Conservation (phyloP, 2,329 filamentous ascomycete genomes). For the Metarhizium humberi region DNA sequence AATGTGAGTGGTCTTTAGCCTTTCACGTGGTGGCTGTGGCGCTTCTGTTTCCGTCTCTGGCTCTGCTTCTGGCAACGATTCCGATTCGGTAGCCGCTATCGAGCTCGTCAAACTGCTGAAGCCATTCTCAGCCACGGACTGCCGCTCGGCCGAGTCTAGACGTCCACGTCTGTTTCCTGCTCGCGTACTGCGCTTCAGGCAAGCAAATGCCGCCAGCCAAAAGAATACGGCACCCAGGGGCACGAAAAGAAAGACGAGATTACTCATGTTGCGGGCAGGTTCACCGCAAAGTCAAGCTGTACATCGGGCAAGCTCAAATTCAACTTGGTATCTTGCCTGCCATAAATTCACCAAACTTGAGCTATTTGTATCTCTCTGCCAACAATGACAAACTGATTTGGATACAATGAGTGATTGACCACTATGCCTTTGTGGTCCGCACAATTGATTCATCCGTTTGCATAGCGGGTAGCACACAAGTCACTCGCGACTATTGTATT, state of each 20-base stretch:
- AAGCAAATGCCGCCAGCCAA: background rate
- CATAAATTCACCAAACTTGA: no score
- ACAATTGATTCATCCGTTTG: background rate
- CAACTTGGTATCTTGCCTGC: background rate
- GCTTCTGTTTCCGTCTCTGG: background rate
- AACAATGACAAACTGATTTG: background rate
- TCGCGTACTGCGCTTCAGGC: background rate
- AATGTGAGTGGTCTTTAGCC: background rate
- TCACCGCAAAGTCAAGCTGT: background rate
- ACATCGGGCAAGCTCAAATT: background rate
- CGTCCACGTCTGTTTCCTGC: background rate
- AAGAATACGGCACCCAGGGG: background rate
- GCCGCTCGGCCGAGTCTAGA: background rate
- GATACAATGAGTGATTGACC: background rate
- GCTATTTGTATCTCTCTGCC: background rate
- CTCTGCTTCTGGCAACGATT: background rate
- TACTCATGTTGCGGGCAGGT: background rate
- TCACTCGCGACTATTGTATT: background rate
- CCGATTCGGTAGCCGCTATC: background rate
- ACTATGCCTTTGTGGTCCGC: background rate
- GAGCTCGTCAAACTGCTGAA: background rate
- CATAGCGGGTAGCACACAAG: background rate
- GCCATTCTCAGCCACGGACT: background rate
- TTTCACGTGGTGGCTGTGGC: background rate
- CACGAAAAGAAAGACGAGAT: background rate